Evolutionary conservation across 176 grass and related monocot genomes (phyloP).

Genomic region (Aegilops speltoides): DNA sequence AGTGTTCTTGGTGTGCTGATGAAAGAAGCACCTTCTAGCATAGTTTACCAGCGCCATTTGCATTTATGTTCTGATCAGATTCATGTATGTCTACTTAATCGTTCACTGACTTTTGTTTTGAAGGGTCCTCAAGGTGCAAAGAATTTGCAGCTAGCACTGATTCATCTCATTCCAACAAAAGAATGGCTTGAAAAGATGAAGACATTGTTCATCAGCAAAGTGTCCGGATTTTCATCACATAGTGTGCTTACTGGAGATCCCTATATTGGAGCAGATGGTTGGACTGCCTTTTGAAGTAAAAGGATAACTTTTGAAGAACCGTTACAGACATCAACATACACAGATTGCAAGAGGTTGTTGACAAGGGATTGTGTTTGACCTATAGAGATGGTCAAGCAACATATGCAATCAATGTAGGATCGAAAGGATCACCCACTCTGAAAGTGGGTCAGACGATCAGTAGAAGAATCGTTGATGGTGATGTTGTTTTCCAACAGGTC

Average conservation of each 20-base stretch:
- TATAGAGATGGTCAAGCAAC: constrained; percentile 74
- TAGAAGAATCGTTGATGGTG: constrained; percentile 85
- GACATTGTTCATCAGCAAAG: constrained; percentile 87
- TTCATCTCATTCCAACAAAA: constrained; percentile 58
- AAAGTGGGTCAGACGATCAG: constrained; percentile 78
- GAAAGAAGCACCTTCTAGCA: background rate
- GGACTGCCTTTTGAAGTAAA: constrained; percentile 74
- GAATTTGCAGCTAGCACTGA: constrained; percentile 56
- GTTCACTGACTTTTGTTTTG: constrained; percentile 18
- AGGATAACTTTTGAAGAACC: constrained; percentile 61
- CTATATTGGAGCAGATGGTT: constrained; percentile 74
- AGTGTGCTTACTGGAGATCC: constrained; percentile 89
- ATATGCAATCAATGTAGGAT: constrained; percentile 80
- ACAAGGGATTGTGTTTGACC: constrained; percentile 76
- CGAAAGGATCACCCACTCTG: constrained; percentile 69
- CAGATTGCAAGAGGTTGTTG: constrained; percentile 70
- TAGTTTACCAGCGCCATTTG: background rate
- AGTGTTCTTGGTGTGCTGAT: background rate
- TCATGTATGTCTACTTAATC: background rate
- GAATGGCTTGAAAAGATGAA: constrained; percentile 87
- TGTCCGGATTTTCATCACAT: constrained; percentile 80
- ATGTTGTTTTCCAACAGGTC: constrained; percentile 86
- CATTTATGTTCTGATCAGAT: constrained; percentile 24
- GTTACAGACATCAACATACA: constrained; percentile 64
- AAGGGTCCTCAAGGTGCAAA: constrained; percentile 74